Evolutionary conservation across 2,329 filamentous ascomycete genomes (phyloP).

Genomic region (Colletotrichum lindemuthianum): DNA sequence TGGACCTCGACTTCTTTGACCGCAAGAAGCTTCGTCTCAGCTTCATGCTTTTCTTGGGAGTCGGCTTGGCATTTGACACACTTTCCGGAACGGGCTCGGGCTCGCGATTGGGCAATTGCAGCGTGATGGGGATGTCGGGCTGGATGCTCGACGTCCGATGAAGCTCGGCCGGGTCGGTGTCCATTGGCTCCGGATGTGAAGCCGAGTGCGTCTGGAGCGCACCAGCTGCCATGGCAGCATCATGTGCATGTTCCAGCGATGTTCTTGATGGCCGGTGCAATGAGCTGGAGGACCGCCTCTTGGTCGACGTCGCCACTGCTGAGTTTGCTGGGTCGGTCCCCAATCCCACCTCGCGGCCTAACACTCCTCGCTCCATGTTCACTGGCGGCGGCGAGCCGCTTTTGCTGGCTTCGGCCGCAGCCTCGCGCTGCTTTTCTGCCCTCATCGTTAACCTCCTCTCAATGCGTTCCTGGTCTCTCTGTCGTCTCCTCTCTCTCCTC

Average conservation of each 20-base stretch:
- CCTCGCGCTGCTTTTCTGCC: slow-evolving; percentile 72
- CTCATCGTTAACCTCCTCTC: slow-evolving; percentile 72
- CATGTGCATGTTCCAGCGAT: too few species aligned
- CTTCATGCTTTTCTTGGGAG: slow-evolving; percentile 44
- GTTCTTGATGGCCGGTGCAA: slow-evolving; percentile 42
- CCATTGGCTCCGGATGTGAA: slow-evolving; percentile 27
- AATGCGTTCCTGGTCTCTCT: slow-evolving; percentile 73
- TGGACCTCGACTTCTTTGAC: slow-evolving; percentile 59
- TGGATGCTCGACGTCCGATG: slow-evolving; percentile 61
- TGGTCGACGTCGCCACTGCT: slow-evolving; percentile 65
- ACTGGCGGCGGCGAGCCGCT: slow-evolving; percentile 61
- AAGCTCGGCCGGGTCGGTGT: slow-evolving; percentile 43
- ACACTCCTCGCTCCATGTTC: slow-evolving; percentile 69
- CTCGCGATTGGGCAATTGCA: slow-evolving; percentile 9
- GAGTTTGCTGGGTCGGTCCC: slow-evolving; percentile 60
- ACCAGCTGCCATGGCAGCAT: too few species aligned
- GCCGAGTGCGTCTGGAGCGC: slow-evolving; percentile 12
- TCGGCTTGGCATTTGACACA: slow-evolving; percentile 23
- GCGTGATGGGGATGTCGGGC: slow-evolving; percentile 41
- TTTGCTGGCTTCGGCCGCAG: slow-evolving; percentile 64
- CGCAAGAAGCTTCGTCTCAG: slow-evolving; percentile 51
- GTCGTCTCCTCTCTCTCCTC: slow-evolving; percentile 78
- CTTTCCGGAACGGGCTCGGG: slow-evolving; percentile 13
- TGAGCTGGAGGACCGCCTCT: slow-evolving; percentile 54
- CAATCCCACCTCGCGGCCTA: slow-evolving; percentile 69